Conservation (phyloP, 139 green algal genomes). For the Coccomyxa sp. region DNA sequence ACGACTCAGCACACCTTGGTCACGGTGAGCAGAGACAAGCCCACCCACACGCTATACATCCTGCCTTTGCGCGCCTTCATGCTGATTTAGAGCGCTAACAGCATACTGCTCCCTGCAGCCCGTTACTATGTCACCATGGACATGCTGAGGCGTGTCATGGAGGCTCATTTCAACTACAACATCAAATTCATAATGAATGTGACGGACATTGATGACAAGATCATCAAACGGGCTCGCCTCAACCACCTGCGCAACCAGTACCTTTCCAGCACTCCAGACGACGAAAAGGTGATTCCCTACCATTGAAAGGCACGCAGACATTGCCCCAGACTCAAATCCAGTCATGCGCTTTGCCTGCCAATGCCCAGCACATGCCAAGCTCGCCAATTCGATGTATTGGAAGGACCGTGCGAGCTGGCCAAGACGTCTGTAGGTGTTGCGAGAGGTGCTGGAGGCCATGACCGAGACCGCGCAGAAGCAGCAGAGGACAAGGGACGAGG, state of each 20-base stretch:
- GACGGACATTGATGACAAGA: slow-evolving; percentile 99
- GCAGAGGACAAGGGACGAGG: too few species aligned
- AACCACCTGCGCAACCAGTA: slow-evolving; percentile 87
- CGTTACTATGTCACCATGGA: slow-evolving; percentile 98
- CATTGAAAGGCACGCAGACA: too few species aligned
- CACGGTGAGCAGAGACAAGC: neutral
- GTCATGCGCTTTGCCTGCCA: too few species aligned
- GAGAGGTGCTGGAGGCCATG: too few species aligned
- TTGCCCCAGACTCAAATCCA: too few species aligned
- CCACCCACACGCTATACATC: too few species aligned
- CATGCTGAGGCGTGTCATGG: slow-evolving; percentile 89
- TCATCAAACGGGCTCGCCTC: slow-evolving; percentile 87
- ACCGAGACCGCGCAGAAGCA: too few species aligned
- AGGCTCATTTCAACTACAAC: slow-evolving; percentile 93
- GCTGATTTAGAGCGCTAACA: too few species aligned
- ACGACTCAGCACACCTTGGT: slow-evolving; percentile 88
- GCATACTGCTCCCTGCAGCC: slow-evolving; percentile 21
- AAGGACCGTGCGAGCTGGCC: too few species aligned
- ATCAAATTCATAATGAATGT: slow-evolving; percentile 94
- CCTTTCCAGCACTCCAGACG: neutral
- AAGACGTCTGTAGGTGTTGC: too few species aligned
- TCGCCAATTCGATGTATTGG: too few species aligned
- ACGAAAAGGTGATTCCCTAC: neutral
- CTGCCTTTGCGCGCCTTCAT: too few species aligned
- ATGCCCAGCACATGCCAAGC: slow-evolving; percentile 23